A percentile compares a stretch with the other conserved stretches of the same genome.
These are phyloP conservation scores for Cicer pinnatifidum DNA, from an alignment of 306 rosid species.

Conservation along the genomic window DNA sequence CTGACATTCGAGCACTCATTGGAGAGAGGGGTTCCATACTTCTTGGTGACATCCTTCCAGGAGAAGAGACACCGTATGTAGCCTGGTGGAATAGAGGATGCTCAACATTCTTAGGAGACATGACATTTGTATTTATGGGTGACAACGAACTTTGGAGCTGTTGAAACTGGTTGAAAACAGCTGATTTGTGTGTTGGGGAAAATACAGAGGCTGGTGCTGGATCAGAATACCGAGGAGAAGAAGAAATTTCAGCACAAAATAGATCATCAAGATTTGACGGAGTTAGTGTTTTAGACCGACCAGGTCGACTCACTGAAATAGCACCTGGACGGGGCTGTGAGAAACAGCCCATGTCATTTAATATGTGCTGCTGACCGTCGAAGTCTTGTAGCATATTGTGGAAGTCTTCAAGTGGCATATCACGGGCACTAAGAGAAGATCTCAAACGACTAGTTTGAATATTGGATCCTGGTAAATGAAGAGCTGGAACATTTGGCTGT, in stretches of 20 bases:
- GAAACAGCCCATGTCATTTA: conserved; percentile 71
- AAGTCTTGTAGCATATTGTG: conserved; percentile 60
- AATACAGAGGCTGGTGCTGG: conserved; percentile 61
- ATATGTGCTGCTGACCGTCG: conserved; percentile 67
- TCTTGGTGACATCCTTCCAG: conserved; percentile 92
- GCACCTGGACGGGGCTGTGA: conserved; percentile 60
- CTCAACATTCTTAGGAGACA: conserved; percentile 73
- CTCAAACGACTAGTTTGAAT: conserved; percentile 87
- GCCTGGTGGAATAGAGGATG: conserved; percentile 70
- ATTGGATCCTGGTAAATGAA: conserved; percentile 83
- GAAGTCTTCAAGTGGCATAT: conserved; percentile 62
- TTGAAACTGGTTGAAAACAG: conserved; percentile 76
- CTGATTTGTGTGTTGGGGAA: conserved; percentile 83
- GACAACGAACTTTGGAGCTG: conserved; percentile 77
- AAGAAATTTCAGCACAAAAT: conserved; percentile 74
- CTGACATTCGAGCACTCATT: conserved; percentile 62
- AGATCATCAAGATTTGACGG: conserved; percentile 87
- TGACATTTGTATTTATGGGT: conserved; percentile 70
- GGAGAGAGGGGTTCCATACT: conserved; percentile 80
- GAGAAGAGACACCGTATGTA: conserved; percentile 69
- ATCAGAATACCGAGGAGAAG: conserved; percentile 79
- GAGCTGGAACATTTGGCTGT: conserved; percentile 85
- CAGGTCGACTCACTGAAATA: conserved; percentile 57
- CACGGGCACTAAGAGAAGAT: conserved; percentile 84
- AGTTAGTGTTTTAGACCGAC: conserved; percentile 70